Percentiles rank a stretch among this genome's conserved stretches.
Evolutionary conservation across 2,329 filamentous ascomycete species (phyloP).

Genomic region (Hymenoscyphus albidus): DNA sequence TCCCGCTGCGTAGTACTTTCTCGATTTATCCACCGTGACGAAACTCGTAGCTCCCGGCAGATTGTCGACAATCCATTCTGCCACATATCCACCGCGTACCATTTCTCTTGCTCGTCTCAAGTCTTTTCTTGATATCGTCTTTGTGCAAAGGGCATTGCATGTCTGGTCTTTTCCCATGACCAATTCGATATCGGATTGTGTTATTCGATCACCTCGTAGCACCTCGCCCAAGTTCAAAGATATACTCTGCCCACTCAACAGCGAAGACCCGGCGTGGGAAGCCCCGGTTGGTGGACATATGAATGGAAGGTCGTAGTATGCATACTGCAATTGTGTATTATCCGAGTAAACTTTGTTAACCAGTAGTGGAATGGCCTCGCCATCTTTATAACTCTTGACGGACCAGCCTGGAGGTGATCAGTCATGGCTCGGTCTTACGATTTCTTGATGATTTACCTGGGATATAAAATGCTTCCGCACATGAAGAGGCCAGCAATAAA

Average conservation of each 20-base stretch:
- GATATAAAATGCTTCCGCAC: conserved; percentile 72
- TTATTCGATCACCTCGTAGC: conserved; percentile 80
- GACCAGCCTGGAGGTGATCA: conserved; percentile 63
- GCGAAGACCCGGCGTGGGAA: conserved; percentile 59
- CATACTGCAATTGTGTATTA: conserved; percentile 85
- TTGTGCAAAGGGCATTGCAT: conserved; percentile 69
- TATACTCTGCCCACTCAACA: conserved; percentile 73
- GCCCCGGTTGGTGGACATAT: conserved; percentile 75
- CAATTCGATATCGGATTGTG: conserved; percentile 78
- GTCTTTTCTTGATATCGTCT: conserved; percentile 59
- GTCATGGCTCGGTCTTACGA: not conserved
- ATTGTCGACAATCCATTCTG: conserved; percentile 92
- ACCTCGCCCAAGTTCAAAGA: conserved; percentile 84
- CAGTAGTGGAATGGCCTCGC: conserved; percentile 76
- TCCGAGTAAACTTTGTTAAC: conserved; percentile 93
- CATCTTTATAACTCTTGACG: conserved; percentile 71
- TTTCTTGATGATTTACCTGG: conserved; percentile 57
- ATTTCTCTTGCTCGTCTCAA: conserved; percentile 66
- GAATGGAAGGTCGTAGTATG: conserved; percentile 84
- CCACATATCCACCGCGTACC: conserved; percentile 76
- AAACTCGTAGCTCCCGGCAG: conserved; percentile 85
- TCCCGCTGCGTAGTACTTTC: conserved; percentile 84
- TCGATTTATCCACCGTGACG: conserved; percentile 76
- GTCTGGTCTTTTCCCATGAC: conserved; percentile 71
- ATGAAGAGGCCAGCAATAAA: conserved; percentile 44